Evolutionary conservation across 2,329 filamentous ascomycete species (phyloP).

Genomic region (Nigrospora oryzae): DNA sequence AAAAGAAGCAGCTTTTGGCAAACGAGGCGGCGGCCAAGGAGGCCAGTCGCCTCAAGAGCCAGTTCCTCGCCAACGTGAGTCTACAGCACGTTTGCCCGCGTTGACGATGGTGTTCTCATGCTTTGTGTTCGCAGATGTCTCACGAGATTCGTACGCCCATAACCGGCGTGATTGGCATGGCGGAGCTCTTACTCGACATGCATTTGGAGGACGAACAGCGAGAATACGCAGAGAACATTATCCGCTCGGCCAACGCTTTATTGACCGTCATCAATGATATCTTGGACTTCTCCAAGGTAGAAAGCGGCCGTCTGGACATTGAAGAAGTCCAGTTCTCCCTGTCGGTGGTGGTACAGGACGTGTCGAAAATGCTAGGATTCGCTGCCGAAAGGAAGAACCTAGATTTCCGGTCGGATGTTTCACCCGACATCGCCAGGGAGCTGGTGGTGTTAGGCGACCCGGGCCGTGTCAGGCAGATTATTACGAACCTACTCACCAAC

Average conservation of each 20-base stretch:
- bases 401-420: constrained; percentile 59
- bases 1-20: constrained; percentile 62
- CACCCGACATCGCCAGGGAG: constrained; percentile 53
- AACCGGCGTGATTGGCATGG: constrained; percentile 73
- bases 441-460: constrained; percentile 82
- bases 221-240: constrained; percentile 70
- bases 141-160: constrained; percentile 74
- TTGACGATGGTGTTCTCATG: background rate
- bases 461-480: constrained; percentile 73
- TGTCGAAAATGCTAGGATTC: constrained; percentile 81
- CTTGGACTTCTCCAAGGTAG: constrained; percentile 80
- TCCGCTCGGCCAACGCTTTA: constrained; percentile 70
- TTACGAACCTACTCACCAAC: constrained; percentile 72
- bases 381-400: constrained; percentile 75
- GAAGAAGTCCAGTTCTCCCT: constrained; percentile 76
- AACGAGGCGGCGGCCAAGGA: constrained; percentile 75
- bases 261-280: constrained; percentile 89
- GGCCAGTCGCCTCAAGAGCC: constrained; percentile 70
- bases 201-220: constrained; percentile 60
- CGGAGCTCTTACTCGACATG: constrained; percentile 63
- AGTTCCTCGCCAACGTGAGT: constrained; percentile 61
- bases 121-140: constrained; percentile 48
- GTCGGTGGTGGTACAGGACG: constrained; percentile 65
- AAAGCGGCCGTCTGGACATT: constrained; percentile 68
- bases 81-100: background rate